Percentiles rank a stretch among this genome's conserved stretches.
Evolutionary conservation across 176 grass and related monocot species (phyloP).

Genomic region (Puccinellia tenuiflora): DNA sequence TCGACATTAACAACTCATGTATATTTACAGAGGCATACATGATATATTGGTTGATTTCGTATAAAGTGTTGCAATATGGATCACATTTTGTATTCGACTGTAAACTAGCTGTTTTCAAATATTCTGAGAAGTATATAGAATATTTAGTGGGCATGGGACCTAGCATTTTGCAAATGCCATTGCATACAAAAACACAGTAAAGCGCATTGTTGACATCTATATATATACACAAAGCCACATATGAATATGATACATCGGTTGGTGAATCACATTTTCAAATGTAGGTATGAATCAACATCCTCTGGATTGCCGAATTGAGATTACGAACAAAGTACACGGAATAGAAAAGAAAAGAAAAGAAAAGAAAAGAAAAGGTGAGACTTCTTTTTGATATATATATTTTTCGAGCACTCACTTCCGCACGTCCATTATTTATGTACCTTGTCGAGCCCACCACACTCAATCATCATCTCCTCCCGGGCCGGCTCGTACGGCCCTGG

Average conservation of each 20-base stretch:
- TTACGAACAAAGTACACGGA: background rate
- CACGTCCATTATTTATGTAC: conserved; percentile 59
- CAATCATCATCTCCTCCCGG: conserved; percentile 24
- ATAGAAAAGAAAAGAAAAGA: background rate
- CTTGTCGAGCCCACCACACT: conserved; percentile 1
- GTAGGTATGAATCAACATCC: conserved; percentile 9
- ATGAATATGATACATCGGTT: background rate
- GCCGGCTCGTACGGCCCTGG: conserved; percentile 10
- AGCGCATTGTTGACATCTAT: background rate
- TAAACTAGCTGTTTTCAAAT: background rate
- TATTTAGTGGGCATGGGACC: background rate
- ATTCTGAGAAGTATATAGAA: background rate
- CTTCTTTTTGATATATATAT: conserved; percentile 17
- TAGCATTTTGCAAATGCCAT: background rate
- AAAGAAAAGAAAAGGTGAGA: background rate
- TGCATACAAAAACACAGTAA: background rate
- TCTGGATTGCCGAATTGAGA: background rate
- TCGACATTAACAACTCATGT: too few species aligned
- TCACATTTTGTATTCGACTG: background rate
- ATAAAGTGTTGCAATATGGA: background rate
- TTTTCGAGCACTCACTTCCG: conserved; percentile 2
- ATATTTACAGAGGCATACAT: background rate
- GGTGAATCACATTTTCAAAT: background rate
- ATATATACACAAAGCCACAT: background rate
- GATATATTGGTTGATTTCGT: background rate